These are phyloP conservation scores for Candida ficus DNA, from an alignment of 805 yeast species.

Conservation along the genomic window DNA sequence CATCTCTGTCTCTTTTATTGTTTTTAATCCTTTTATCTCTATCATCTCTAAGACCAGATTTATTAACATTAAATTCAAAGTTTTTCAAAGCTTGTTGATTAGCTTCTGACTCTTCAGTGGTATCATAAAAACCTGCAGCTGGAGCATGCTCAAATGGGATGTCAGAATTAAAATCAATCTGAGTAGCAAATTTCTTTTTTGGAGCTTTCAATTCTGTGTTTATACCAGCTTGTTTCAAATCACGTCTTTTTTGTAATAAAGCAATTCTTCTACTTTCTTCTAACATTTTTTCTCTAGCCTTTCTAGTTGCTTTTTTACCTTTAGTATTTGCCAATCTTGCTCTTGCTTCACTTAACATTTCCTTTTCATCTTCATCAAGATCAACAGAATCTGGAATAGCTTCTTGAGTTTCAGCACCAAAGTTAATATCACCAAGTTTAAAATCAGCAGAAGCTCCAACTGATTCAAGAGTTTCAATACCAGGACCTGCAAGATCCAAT, in stretches of 20 bases:
- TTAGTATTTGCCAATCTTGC: slow-evolving; percentile 89
- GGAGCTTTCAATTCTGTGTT: slow-evolving; percentile 43
- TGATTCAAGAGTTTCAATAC: slow-evolving; percentile 40
- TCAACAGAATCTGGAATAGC: slow-evolving; percentile 79
- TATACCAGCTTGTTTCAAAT: slow-evolving; percentile 75
- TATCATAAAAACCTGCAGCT: slow-evolving; percentile 62
- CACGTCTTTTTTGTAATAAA: slow-evolving; percentile 71
- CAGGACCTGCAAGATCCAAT: slow-evolving; percentile 44
- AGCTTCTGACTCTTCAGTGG: slow-evolving; percentile 46
- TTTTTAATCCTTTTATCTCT: slow-evolving; percentile 29
- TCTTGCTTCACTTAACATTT: slow-evolving; percentile 91
- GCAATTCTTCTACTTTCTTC: slow-evolving; percentile 77
- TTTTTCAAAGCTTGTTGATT: slow-evolving; percentile 33
- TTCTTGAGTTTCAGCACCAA: slow-evolving; percentile 70
- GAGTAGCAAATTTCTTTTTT: slow-evolving; percentile 50
- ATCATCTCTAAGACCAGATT: slow-evolving; percentile 38
- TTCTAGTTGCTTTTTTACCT: slow-evolving; percentile 91
- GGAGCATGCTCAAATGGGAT: slow-evolving; percentile 76
- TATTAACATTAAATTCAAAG: slow-evolving; percentile 41
- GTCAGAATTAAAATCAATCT: slow-evolving; percentile 79
- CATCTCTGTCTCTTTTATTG: slow-evolving; percentile 23
- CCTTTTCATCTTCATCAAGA: slow-evolving; percentile 82
- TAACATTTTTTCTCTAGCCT: slow-evolving; percentile 77
- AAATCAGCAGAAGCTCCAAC: slow-evolving; percentile 32
- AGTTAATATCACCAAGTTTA: slow-evolving; percentile 53